Evolutionary conservation across 2,329 filamentous ascomycete species (phyloP).

Genomic region (Uncinocarpus reesii): DNA sequence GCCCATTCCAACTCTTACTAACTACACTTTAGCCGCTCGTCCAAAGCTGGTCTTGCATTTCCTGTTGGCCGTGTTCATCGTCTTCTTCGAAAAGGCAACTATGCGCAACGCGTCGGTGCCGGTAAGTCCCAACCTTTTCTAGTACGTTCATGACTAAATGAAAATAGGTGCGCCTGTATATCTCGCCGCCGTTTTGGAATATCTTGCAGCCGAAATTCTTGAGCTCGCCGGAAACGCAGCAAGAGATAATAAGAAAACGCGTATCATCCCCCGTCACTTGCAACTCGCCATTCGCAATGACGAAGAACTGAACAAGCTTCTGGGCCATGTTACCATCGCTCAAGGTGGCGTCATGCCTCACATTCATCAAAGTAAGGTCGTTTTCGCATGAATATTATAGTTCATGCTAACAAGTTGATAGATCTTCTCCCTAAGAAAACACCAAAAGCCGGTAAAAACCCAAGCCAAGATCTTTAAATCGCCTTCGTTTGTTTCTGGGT

Average conservation of each 20-base stretch:
- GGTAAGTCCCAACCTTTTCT: slow-evolving; percentile 41
- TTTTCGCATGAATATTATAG: neutral
- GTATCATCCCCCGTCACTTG: slow-evolving; percentile 97
- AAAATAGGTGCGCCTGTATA: slow-evolving; percentile 72
- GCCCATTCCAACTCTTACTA: neutral
- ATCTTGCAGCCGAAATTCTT: slow-evolving; percentile 16
- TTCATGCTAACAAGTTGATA: slow-evolving; percentile 32
- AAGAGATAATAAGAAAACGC: slow-evolving; percentile 99
- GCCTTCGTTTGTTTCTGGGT: slow-evolving; percentile 43
- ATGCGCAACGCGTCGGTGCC: slow-evolving; percentile 98
- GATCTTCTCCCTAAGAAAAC: slow-evolving; percentile 99
- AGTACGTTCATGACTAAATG: neutral
- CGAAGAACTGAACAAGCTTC: slow-evolving; percentile 98
- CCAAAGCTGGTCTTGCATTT: slow-evolving; percentile 98
- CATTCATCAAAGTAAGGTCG: slow-evolving; percentile 83
- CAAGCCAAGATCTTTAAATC: slow-evolving; percentile 86
- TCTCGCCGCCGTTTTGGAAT: slow-evolving; percentile 39
- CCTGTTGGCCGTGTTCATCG: slow-evolving; percentile 98
- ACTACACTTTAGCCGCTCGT: slow-evolving; percentile 63
- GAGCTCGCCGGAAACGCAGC: slow-evolving; percentile 62
- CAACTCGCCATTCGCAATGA: slow-evolving; percentile 99
- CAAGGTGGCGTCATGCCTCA: slow-evolving; percentile 95
- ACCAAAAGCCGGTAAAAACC: slow-evolving; percentile 80
- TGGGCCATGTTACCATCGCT: slow-evolving; percentile 91
- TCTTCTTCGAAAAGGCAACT: slow-evolving; percentile 98